Base-by-base conservation (phyloP, 352 stramenopile species). In the Phytophthora citrophthora region DNA sequence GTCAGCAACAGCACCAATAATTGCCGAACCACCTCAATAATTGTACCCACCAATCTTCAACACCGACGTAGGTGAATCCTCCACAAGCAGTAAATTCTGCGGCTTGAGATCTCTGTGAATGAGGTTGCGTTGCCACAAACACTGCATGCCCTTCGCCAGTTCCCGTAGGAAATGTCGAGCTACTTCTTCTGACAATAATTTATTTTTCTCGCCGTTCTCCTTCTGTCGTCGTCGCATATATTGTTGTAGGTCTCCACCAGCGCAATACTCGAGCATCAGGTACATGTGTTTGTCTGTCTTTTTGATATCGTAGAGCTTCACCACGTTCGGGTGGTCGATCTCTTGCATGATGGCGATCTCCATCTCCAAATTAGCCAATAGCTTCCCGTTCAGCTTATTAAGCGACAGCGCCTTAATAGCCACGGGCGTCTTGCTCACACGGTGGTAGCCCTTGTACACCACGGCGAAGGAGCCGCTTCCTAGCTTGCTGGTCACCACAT, bases 311-410 rank as follows among this genome's bases (percentile, higher is more conserved):
- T 98, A 97, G 12, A 99, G 86, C 51, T 96, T 96, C 16, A 99
- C 96, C 51, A 99, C 95, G 67, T 99, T 99, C 3, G 83, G 93
- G 75, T 99, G 96, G 66, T 92, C 77, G 61, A 99, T 97, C 46
- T 97, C 93, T 44, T 89, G 83, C 55, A 99, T 91, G 51, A 99
- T 99, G 41, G 86, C 82, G 51, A 99, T 98, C 86, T 99, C 95
- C 63, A 96, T 91, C 70, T 99, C 95, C 32, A 99, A 72, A 73
- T 99, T 99, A 56, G 95, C 84, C 49, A 98, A 79, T 34, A 99
- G 80, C 69, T 99, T 99, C 57, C 89, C 88, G 40, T 96, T 98
- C 4, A 98, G 78, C 68, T 97, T 98, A 73, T 91, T 74, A 13
- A 96, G 82, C 48, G 90, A 90, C 69, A 99, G 97, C 57, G 90